These are phyloP conservation scores for Jacaranda mimosifolia DNA, from an alignment of 257 asterid genomes.

Conservation along the genomic window DNA sequence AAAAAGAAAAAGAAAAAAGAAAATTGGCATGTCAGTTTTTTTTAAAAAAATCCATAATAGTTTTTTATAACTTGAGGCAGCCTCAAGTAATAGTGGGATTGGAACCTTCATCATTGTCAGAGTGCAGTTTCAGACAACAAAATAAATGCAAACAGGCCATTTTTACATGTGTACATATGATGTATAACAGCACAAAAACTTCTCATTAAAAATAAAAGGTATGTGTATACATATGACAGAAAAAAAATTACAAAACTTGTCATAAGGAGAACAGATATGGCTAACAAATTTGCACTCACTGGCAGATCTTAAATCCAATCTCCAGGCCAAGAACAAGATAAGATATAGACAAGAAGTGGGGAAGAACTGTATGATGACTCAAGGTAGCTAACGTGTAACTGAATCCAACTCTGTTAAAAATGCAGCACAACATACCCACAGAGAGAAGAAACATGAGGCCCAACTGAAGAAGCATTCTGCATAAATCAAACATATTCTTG, in stretches of 20 bases:
- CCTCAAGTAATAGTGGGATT: too few species aligned
- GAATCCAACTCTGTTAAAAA: slow-evolving; percentile 8
- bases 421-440: not conserved
- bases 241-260: too few species aligned
- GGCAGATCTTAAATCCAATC: not conserved
- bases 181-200: not conserved
- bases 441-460: not conserved
- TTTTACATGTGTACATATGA: not conserved
- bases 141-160: too few species aligned
- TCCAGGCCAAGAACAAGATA: not conserved
- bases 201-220: not conserved
- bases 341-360: slow-evolving; percentile 10
- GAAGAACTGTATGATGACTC: slow-evolving; percentile 1
- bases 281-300: slow-evolving; percentile 10
- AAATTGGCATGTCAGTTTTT: not conserved
- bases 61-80: too few species aligned
- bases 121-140: too few species aligned
- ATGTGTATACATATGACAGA: too few species aligned
- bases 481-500: not conserved
- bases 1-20: too few species aligned
- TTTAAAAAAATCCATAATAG: too few species aligned
- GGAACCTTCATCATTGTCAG: too few species aligned
- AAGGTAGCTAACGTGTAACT: not conserved
- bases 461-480: not conserved
- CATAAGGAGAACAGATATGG: not conserved